Base-by-base conservation (phyloP, 2,329 filamentous ascomycete genomes). In the Colletotrichum tabaci region DNA sequence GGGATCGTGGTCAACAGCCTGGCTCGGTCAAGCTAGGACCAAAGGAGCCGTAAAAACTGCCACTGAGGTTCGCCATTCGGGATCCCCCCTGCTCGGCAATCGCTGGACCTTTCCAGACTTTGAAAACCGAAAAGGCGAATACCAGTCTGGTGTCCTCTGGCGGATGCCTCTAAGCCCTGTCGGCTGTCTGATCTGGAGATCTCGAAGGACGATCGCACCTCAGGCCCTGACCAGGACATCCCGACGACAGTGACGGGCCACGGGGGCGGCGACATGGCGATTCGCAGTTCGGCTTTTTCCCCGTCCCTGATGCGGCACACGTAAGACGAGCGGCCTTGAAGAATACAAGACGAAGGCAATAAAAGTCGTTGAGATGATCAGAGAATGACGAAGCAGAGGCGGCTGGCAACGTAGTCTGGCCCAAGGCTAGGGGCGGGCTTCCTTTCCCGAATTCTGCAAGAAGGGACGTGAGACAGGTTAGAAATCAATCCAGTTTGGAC, bases 11-110 rank as follows among this genome's bases (percentile, higher is more conserved):
- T 47, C 57, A 50, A 35, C 55, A 15, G 40, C 35, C 30, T 49
- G 56, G 50, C 23, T n/a, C 57, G 44, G 18, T 40, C 30, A 38
- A 35, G 68, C 68, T 57, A 60, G 57, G 44, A 38, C 35, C 49
- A 60, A 42, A 38, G 44, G 13, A 21, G 46, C 30, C 15, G 42
- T 35, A 15, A 35, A 26, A 18, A 15, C 30, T 49, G n/a, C 15
- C 50, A 49, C 30, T 35, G 46, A 40, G 23, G 65, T 57, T 50
- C 7, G 7, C 30, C 30, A 30, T 30, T 30, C 30, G 56, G 61
- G 35, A 9, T 15, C 23, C n/a, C 35, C 68, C 68, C 57, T 71
- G 68, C 52, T 56, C 68, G 64, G 68, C 67, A 70, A 40, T 55
- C 40, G 10, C 57, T 21, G 40, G 63, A 42, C 26, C 16, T 66